A percentile compares a stretch with the other conserved stretches of the same genome.
These are phyloP conservation scores for Tolypocladium ophioglossoides DNA, from an alignment of 2,329 filamentous ascomycete genomes.

Conservation along the genomic window DNA sequence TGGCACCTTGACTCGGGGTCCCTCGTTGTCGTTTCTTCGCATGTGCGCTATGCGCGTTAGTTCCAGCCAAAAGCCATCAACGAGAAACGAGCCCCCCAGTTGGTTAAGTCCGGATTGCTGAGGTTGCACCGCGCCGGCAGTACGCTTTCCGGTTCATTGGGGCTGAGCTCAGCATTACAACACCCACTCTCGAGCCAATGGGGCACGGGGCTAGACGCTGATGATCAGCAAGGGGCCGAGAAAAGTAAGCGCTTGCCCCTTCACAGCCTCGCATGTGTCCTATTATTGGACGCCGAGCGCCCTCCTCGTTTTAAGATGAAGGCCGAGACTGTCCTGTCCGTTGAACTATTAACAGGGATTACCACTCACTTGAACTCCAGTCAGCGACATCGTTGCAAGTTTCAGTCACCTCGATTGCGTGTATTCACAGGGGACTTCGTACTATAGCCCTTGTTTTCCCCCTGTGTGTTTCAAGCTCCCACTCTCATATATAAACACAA, in stretches of 20 bases:
- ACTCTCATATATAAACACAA: neutral
- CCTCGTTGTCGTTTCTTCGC: neutral
- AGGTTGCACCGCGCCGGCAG: neutral
- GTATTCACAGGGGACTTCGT: neutral
- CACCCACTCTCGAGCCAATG: too few relatives aligned
- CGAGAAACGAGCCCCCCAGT: too few relatives aligned
- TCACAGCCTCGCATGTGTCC: neutral
- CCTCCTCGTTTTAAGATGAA: neutral
- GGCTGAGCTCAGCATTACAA: neutral
- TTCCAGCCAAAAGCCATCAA: too few relatives aligned
- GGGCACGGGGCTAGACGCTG: neutral
- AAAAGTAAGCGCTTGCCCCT: neutral
- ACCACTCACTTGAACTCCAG: neutral
- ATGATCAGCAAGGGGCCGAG: neutral
- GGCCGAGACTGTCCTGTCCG: too few relatives aligned
- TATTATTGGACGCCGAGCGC: neutral
- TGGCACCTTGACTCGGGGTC: neutral
- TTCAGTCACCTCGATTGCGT: neutral
- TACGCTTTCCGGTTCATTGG: neutral
- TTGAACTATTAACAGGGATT: neutral
- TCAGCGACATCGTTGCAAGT: neutral
- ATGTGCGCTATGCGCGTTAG: neutral
- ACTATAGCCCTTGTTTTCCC: neutral
- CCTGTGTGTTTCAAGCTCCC: neutral
- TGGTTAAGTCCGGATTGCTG: neutral